Evolutionary conservation across 345 rosid species (phyloP).

Genomic region (Aethionema arabicum): DNA sequence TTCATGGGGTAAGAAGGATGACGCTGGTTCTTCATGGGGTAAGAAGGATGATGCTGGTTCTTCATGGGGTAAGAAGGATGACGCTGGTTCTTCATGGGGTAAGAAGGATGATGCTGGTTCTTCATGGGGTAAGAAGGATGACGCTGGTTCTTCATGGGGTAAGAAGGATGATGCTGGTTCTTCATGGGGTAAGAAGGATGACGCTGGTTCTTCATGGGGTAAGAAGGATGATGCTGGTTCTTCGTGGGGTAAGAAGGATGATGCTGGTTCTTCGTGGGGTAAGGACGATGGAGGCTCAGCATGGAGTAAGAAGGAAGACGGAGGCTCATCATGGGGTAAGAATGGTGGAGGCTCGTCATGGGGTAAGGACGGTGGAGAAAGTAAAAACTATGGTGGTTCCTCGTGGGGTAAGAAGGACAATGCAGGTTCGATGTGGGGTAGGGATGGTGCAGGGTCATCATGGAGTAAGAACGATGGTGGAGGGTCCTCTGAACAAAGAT

Average conservation of each 20-base stretch:
- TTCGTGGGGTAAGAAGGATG: background rate
- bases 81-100: background rate
- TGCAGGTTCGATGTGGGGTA: slow-evolving; percentile 7
- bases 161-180: too few species aligned
- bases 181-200: too few species aligned
- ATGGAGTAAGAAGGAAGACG: too few species aligned
- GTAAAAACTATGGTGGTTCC: slow-evolving; percentile 18
- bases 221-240: background rate
- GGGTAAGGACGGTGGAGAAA: slow-evolving; percentile 28
- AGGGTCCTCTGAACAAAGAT: slow-evolving; percentile 28
- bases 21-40: background rate
- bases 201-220: too few species aligned
- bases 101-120: too few species aligned
- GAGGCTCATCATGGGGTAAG: slow-evolving; percentile 26
- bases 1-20: background rate
- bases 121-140: background rate
- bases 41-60: too few species aligned
- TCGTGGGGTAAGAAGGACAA: background rate
- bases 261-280: background rate
- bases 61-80: background rate
- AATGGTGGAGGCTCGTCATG: slow-evolving; percentile 32
- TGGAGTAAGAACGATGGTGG: too few species aligned
- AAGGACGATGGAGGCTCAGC: slow-evolving; percentile 6
- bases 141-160: too few species aligned
- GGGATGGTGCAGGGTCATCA: background rate